These are phyloP conservation scores for Trichopus zeylanicus DNA, from an alignment of 116 monocot genomes.

Conservation along the genomic window DNA sequence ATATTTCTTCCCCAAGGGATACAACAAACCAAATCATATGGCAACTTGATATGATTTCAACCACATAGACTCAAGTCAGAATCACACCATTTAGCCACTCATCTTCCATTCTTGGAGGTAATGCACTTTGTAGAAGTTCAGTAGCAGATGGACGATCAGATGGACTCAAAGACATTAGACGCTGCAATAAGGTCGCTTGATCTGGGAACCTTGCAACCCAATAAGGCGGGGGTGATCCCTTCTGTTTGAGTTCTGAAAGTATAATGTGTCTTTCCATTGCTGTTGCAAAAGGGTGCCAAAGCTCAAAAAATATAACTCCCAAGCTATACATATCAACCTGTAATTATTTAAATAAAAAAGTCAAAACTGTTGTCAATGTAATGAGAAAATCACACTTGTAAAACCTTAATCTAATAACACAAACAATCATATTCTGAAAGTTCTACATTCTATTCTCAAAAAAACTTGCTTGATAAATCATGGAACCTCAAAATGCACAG, in stretches of 20 bases:
- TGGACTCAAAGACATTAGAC: constrained; percentile 68
- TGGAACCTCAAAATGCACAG: neutral
- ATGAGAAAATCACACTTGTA: neutral
- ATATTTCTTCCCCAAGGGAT: neutral
- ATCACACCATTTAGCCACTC: constrained; percentile 88
- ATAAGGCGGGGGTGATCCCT: constrained; percentile 45
- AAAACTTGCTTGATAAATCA: too few relatives aligned
- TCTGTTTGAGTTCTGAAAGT: constrained; percentile 89
- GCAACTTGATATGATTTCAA: neutral
- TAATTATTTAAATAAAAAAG: neutral
- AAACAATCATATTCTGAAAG: too few relatives aligned
- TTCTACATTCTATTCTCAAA: too few relatives aligned
- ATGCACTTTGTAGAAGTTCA: constrained; percentile 59
- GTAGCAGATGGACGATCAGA: constrained; percentile 79
- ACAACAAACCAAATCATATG: neutral
- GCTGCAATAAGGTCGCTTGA: constrained; percentile 47
- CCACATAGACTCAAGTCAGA: neutral
- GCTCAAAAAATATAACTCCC: constrained; percentile 96
- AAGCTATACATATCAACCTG: constrained; percentile 99
- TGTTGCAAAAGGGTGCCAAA: constrained; percentile 93
- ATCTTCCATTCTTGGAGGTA: constrained; percentile 97
- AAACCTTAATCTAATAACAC: neutral
- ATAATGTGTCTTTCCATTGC: constrained; percentile 84
- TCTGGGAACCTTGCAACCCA: constrained; percentile 69
- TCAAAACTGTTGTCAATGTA: neutral